Conservation (phyloP, 106 monocot genomes). For the Xerophyta viscosa region DNA sequence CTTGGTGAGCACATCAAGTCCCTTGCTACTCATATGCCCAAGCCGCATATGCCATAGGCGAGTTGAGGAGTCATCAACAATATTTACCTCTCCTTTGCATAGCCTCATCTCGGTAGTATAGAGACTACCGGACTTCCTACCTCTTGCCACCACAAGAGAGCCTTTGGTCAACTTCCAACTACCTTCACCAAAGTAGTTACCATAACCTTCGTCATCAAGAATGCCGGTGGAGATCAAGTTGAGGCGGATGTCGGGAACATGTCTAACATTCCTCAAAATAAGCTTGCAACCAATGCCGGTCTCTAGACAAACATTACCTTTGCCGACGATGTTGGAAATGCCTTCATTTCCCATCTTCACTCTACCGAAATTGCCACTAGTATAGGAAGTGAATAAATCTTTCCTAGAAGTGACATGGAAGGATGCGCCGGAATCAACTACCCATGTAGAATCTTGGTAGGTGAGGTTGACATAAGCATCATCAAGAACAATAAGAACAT, state of each 20-base stretch:
- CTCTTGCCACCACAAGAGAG: slow-evolving; percentile 10
- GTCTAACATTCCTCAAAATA: slow-evolving; percentile 1
- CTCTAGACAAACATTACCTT: slow-evolving; percentile 2
- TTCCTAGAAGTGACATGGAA: slow-evolving; percentile 4
- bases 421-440: slow-evolving; percentile 6
- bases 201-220: slow-evolving; percentile 4
- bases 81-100: neutral
- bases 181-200: neutral
- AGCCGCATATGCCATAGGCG: neutral
- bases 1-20: neutral
- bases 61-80: neutral
- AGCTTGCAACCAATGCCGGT: slow-evolving; percentile 4
- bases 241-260: slow-evolving; percentile 6
- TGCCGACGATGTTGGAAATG: neutral
- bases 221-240: slow-evolving; percentile 4
- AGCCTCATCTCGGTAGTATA: slow-evolving; percentile 5
- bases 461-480: neutral
- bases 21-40: slow-evolving; percentile 4
- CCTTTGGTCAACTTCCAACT: slow-evolving; percentile 5
- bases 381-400: slow-evolving; percentile 4
- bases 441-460: neutral
- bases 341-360: slow-evolving; percentile 1
- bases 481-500: neutral
- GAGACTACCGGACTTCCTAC: slow-evolving; percentile 4
- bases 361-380: neutral